Conservation (phyloP, 1,284 basidiomycete species). For the Agroathelia rolfsii region DNA sequence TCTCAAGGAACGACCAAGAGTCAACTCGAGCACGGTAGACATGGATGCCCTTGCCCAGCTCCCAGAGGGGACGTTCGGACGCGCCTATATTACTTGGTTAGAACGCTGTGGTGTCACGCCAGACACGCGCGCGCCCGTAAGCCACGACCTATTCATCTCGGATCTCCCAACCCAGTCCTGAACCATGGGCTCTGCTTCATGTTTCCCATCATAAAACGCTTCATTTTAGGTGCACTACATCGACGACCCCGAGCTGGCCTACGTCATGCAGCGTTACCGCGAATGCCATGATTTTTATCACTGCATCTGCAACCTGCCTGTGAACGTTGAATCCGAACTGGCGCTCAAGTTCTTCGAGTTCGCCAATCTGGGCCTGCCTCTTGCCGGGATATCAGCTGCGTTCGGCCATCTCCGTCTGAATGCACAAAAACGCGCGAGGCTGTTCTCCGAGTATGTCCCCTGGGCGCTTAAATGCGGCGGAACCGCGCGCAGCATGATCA, state of each 20-base stretch:
- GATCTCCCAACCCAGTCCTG: slow-evolving; percentile 1
- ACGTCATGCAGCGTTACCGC: slow-evolving; percentile 96
- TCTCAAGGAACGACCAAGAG: slow-evolving; percentile 73
- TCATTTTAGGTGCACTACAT: slow-evolving; percentile 81
- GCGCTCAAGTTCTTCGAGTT: slow-evolving; percentile 95
- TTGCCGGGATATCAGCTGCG: slow-evolving; percentile 73
- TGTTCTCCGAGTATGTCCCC: slow-evolving; percentile 76
- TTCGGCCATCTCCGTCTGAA: slow-evolving; percentile 67
- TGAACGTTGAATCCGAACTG: slow-evolving; percentile 88
- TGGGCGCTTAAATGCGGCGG: slow-evolving; percentile 86
- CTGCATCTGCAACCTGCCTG: slow-evolving; percentile 79
- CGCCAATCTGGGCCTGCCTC: slow-evolving; percentile 85
- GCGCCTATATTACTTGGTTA: slow-evolving; percentile 87
- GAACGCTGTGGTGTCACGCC: slow-evolving; percentile 87
- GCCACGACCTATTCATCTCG: slow-evolving; percentile 18
- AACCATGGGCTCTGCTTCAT: slow-evolving; percentile 8
- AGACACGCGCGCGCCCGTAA: slow-evolving; percentile 85
- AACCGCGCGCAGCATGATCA: slow-evolving; percentile 68
- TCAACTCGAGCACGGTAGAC: slow-evolving; percentile 74
- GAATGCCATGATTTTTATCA: slow-evolving; percentile 98
- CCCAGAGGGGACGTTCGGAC: slow-evolving; percentile 78
- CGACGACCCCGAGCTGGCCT: slow-evolving; percentile 86
- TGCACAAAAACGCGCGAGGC: slow-evolving; percentile 39
- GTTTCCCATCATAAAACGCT: slow-evolving; percentile 6
- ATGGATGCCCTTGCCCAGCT: slow-evolving; percentile 58